A percentile compares a stretch with the other conserved stretches of the same genome.
phyloP scores from a whole-genome alignment of 768 basidiomycete genomes.

The Phaffia tasmanica region DNA sequence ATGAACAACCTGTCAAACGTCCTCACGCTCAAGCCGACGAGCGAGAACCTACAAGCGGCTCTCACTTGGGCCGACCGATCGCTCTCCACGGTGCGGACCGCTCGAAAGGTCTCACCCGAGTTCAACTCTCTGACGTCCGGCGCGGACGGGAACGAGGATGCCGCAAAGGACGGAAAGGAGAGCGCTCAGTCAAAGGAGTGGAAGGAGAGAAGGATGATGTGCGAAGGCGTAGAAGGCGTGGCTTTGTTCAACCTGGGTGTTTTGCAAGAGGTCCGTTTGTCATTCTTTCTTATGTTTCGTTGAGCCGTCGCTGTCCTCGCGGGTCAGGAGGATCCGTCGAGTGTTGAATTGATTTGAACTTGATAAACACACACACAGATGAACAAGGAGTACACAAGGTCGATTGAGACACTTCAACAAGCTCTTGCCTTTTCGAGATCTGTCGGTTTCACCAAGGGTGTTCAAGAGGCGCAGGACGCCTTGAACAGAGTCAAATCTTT shows the following conservation, averaged over 20 bases:
- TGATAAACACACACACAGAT: too few species aligned
- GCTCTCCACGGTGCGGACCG: neutral
- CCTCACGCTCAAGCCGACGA: constrained; percentile 2
- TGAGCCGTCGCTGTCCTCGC: neutral
- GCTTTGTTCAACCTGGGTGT: constrained; percentile 23
- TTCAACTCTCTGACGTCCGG: neutral
- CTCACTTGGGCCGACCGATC: constrained; percentile 8
- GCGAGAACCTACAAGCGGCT: constrained; percentile 13
- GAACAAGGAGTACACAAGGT: too few species aligned
- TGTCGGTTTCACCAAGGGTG: too few species aligned
- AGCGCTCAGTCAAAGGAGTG: neutral
- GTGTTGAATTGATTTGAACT: too few species aligned
- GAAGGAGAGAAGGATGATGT: constrained; percentile 9
- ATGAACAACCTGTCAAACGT: constrained; percentile 21
- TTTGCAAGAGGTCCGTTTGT: constrained; percentile 1
- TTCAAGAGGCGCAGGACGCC: too few species aligned
- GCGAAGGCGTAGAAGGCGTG: constrained; percentile 18
- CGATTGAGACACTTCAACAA: too few species aligned
- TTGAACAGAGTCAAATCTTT: too few species aligned
- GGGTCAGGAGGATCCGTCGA: too few species aligned
- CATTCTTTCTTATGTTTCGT: neutral
- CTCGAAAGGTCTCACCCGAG: neutral
- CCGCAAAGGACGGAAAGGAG: neutral
- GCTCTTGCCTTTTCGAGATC: too few species aligned
- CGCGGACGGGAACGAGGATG: neutral